These are phyloP conservation scores for Wickerhamiella parazyma DNA, from an alignment of 805 yeast genomes.

Conservation along the genomic window DNA sequence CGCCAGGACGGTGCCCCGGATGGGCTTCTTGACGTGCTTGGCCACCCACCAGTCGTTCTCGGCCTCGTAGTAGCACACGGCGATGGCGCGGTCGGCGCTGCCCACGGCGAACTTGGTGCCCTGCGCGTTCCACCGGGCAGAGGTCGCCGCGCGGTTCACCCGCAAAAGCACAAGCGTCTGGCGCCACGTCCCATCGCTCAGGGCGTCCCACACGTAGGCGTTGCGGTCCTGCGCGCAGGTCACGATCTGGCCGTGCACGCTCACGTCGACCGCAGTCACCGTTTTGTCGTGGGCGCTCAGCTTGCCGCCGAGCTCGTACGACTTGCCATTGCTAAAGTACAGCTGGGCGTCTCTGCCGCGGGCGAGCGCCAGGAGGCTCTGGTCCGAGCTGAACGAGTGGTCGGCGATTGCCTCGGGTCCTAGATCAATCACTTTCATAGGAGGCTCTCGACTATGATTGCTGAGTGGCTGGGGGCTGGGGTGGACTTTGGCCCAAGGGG, in stretches of 20 bases:
- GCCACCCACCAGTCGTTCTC: slow-evolving; percentile 99
- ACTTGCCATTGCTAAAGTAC: slow-evolving; percentile 40
- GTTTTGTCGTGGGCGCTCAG: slow-evolving; percentile 68
- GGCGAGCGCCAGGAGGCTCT: slow-evolving; percentile 60
- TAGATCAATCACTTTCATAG: slow-evolving; percentile 37
- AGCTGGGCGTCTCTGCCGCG: slow-evolving; percentile 64
- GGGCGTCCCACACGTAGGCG: slow-evolving; percentile 89
- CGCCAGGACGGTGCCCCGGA: slow-evolving; percentile 70
- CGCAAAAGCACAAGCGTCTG: slow-evolving; percentile 87
- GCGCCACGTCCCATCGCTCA: slow-evolving; percentile 47
- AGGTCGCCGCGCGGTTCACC: slow-evolving; percentile 90
- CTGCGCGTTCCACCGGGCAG: slow-evolving; percentile 86
- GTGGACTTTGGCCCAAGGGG: background rate
- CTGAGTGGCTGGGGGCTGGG: background rate
- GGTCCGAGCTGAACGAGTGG: slow-evolving; percentile 71
- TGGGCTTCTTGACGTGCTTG: slow-evolving; percentile 91
- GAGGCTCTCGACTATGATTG: slow-evolving; percentile 14
- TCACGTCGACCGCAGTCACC: slow-evolving; percentile 87
- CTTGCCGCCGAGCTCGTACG: slow-evolving; percentile 50
- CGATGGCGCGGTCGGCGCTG: slow-evolving; percentile 84
- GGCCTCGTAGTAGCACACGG: slow-evolving; percentile 88
- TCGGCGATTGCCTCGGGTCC: slow-evolving; percentile 82
- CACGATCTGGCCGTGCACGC: slow-evolving; percentile 67
- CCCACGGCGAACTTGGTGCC: slow-evolving; percentile 97
- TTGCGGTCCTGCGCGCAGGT: slow-evolving; percentile 97